phyloP scores from a whole-genome alignment of 75 land plant genomes.

The Pinus tabuliformis region DNA sequence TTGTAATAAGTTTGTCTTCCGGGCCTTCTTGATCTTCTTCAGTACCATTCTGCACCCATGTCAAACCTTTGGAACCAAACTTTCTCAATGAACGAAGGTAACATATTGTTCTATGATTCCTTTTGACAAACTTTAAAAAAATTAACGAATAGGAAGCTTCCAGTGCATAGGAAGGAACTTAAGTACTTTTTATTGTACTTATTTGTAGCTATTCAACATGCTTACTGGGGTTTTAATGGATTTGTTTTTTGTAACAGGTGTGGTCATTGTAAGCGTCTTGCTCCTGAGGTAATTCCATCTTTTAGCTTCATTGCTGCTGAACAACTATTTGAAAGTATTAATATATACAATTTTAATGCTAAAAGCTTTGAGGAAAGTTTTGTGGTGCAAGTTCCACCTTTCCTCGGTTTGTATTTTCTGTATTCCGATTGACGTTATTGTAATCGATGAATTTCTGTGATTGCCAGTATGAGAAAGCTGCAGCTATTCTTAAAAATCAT shows the following conservation, averaged over 20 bases:
- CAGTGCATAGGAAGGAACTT: not conserved
- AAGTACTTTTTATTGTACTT: not conserved
- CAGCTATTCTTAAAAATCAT: slow-evolving; percentile 50
- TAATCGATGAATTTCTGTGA: not conserved
- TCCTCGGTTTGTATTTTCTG: not conserved
- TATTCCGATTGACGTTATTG: not conserved
- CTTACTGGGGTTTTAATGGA: too few relatives aligned
- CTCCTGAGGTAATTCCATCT: slow-evolving; percentile 73
- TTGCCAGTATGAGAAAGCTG: slow-evolving; percentile 92
- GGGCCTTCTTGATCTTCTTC: too few relatives aligned
- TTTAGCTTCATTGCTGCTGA: not conserved
- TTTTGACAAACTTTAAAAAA: too few relatives aligned
- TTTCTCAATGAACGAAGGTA: too few relatives aligned
- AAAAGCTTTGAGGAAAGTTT: not conserved
- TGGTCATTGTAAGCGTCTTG: slow-evolving; percentile 86
- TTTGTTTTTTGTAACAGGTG: slow-evolving; percentile 56
- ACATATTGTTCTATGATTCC: too few relatives aligned
- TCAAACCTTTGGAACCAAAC: too few relatives aligned
- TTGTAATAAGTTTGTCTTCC: too few relatives aligned
- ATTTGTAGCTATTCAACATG: not conserved
- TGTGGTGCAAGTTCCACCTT: not conserved
- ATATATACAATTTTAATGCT: not conserved
- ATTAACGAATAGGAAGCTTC: not conserved
- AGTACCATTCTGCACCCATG: too few relatives aligned
- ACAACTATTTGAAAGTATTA: not conserved